Conservation (phyloP, 169 alveolate species). For the Sarcocystis neurona region DNA sequence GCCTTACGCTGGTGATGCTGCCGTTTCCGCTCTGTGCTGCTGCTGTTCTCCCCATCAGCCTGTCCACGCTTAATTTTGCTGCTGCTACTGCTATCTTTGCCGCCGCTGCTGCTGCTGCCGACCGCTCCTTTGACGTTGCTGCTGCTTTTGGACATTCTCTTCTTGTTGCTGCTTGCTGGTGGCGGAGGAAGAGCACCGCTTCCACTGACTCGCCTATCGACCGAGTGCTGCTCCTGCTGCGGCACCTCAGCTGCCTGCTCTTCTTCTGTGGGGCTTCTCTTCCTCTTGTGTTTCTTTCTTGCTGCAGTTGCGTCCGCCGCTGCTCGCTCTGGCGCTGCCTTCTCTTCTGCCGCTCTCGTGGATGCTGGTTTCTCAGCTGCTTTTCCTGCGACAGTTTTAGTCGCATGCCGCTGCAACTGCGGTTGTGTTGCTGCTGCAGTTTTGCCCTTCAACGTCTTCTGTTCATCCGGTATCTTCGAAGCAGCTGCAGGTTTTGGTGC, state of each 20-base stretch:
- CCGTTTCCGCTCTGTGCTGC: too few relatives aligned
- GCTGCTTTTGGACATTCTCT: background rate
- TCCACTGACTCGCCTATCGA: background rate
- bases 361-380: background rate
- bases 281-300: conserved; percentile 9
- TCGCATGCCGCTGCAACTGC: background rate
- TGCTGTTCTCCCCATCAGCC: too few relatives aligned
- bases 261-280: background rate
- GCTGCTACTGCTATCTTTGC: background rate
- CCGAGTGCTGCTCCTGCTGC: background rate
- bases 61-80: too few relatives aligned
- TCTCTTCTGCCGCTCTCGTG: background rate
- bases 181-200: too few relatives aligned
- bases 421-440: too few relatives aligned
- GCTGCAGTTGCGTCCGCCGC: background rate
- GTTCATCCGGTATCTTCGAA: too few relatives aligned
- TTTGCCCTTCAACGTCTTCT: too few relatives aligned
- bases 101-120: background rate
- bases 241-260: background rate
- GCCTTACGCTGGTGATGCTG: too few relatives aligned
- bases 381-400: background rate
- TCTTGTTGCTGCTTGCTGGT: background rate
- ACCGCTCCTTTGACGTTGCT: background rate
- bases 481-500: too few relatives aligned
- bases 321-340: background rate